Base-by-base conservation (phyloP, 2,329 filamentous ascomycete species). In the Colletotrichum orbiculare region DNA sequence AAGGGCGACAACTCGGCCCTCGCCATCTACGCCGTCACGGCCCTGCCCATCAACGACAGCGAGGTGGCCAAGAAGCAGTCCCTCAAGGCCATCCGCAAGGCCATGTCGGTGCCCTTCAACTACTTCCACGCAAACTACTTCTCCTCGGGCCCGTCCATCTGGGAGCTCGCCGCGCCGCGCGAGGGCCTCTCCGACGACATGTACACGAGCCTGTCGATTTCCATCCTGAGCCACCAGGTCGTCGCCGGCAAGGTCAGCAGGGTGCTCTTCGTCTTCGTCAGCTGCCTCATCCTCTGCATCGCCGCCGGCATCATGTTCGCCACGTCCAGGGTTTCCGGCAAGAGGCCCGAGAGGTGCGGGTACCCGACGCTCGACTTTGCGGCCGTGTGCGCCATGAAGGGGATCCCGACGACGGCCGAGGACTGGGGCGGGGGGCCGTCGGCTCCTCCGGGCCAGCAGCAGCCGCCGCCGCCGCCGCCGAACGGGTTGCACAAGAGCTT, bases 21-120 rank as follows among this genome's bases (percentile, higher is more conserved):
- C 8, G 62, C 62, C 3, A 62, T 65, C n/a, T 65, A 65, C 17
- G 62, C 62, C n/a, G 62, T 65, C 25, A 65, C 62, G 17, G 62
- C 62, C 2, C 37, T 65, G 2, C 62, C 62, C 8, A 65, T 65
- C 58, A 65, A 62, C 42, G 62, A 62, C 25, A 57, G 58, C 47
- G 58, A 62, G 37, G 62, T 65, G 9, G 62, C 62, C 8, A 65
- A 65, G 52, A 62, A 56, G 33, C 58, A 56, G 41, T 65, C 58
- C 6, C 37, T 65, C 5, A 62, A 38, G 35, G 62, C 62, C 9
- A 56, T 53, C 33, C 58, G 62, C 4, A 65, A 62, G 46, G 62
- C 62, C 46, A 61, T 65, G 46, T 62, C 62, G 7, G 62, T 65
- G 25, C 62, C 62, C 13, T 62, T 65, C 47, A 45, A n/a, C 47